Evolutionary conservation across 2,329 filamentous ascomycete species (phyloP).

Genomic region (Claviceps sp.): DNA sequence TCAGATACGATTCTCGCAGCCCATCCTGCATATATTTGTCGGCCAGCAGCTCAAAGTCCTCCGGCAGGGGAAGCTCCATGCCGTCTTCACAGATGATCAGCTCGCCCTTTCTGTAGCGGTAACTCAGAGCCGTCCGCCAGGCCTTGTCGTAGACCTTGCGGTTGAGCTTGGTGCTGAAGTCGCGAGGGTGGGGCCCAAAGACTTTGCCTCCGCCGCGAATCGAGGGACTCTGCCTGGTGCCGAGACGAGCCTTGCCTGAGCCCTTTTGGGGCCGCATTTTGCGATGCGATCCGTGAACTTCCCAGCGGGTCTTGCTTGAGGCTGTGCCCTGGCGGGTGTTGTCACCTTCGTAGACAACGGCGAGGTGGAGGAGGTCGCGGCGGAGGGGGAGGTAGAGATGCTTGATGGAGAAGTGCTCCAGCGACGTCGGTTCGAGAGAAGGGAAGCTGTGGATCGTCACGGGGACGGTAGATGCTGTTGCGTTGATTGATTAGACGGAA

Average conservation of each 20-base stretch:
- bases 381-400: constrained; percentile 81
- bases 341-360: constrained; percentile 87
- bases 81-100: constrained; percentile 72
- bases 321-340: constrained; percentile 77
- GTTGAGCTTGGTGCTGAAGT: constrained; percentile 75
- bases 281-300: constrained; percentile 69
- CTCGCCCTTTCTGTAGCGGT: constrained; percentile 78
- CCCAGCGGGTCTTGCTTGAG: constrained; percentile 63
- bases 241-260: constrained; percentile 63
- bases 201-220: constrained; percentile 73
- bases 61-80: constrained; percentile 49
- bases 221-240: constrained; percentile 70
- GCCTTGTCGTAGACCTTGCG: constrained; percentile 90
- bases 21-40: constrained; percentile 30
- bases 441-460: constrained; percentile 87
- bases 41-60: constrained; percentile 32
- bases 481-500: neutral
- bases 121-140: constrained; percentile 86
- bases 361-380: constrained; percentile 82
- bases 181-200: constrained; percentile 81
- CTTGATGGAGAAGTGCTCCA: constrained; percentile 65
- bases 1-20: constrained; percentile 41
- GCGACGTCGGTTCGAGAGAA: constrained; percentile 65
- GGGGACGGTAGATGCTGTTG: constrained; percentile 50
- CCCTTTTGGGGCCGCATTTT: constrained; percentile 87